Evolutionary conservation across 106 monocot species (phyloP).

Genomic region (Acorus calamus): DNA sequence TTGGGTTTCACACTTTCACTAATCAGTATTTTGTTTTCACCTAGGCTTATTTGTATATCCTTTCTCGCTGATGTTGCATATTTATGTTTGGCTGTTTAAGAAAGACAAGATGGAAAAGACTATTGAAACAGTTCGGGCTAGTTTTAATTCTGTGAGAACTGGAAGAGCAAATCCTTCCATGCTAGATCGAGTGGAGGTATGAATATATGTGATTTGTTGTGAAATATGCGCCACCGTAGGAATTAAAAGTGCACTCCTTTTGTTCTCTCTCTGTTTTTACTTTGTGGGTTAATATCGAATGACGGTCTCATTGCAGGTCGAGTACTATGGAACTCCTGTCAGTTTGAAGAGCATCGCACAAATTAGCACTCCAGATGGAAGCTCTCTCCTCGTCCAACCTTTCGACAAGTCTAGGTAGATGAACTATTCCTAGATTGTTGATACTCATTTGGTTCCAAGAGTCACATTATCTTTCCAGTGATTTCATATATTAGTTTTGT

Average conservation of each 20-base stretch:
- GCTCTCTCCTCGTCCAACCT: slow-evolving; percentile 79
- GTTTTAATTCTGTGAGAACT: slow-evolving; percentile 86
- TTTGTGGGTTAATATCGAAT: background rate
- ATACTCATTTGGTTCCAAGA: too few relatives aligned
- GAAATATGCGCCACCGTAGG: background rate
- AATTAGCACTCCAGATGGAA: slow-evolving; percentile 86
- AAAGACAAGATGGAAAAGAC: slow-evolving; percentile 92
- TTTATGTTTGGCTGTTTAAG: slow-evolving; percentile 24
- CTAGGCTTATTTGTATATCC: too few relatives aligned
- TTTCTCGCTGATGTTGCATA: too few relatives aligned
- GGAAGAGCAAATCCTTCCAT: slow-evolving; percentile 93
- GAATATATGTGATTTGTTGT: background rate
- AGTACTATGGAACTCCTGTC: slow-evolving; percentile 95
- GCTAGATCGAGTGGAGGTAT: slow-evolving; percentile 89
- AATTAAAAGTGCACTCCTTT: background rate
- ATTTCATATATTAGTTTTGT: too few relatives aligned
- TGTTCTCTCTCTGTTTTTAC: background rate
- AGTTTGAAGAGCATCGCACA: slow-evolving; percentile 90
- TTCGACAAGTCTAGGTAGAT: slow-evolving; percentile 86
- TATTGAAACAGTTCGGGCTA: slow-evolving; percentile 57
- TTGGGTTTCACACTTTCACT: too few relatives aligned
- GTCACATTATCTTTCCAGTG: too few relatives aligned
- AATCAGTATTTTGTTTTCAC: too few relatives aligned
- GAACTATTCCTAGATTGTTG: too few relatives aligned
- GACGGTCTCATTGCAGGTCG: slow-evolving; percentile 47